Base-by-base conservation (phyloP, 805 yeast species). In the Wickerhamomyces xylosicus region DNA sequence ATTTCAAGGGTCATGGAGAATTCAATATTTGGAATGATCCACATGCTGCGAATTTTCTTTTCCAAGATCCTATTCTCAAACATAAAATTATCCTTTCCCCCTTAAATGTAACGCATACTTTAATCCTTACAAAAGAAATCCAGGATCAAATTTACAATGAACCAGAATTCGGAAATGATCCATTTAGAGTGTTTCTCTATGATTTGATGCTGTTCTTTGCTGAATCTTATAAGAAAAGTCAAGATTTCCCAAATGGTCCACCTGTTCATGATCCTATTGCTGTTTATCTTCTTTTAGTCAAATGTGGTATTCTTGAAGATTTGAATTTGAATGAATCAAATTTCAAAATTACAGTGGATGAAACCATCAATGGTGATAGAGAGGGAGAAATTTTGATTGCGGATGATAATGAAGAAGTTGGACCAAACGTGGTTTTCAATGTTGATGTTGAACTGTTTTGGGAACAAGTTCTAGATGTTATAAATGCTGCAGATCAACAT, bases 231-330 rank as follows among this genome's bases (percentile, higher is more conserved):
- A 61, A 61, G 31, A 59, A 61, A 19, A 50, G 56, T 32, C 68
- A 66, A 44, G 68, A 69, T 3, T 63, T 72, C 54, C 43, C 45
- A 19, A 43, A 53, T 5, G 90, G 92, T 0, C 87, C 92, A 4
- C 85, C 87, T 1, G 67, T 84, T 1, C 95, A 85, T 57, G 95
- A 85, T 56, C 90, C 92, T 1, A 62, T 83, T 37, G 83, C 94
- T 1, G 62, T 82, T 10, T 72, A 71, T 38, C 76, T 75, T 0
- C 50, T 84, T 29, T 56, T 84, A 22, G 57, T 62, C 35, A 44
- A 56, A 35, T 48, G 50, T 27, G 59, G 54, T 0, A 5, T 41
- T 41, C 11, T 47, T 43, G 17, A 54, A 51, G 51, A 47, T 5
- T 25, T 47, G 5, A 33, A 41, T 14, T 53, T 20, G 31, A 38